Base-by-base conservation (phyloP, 208 protist species). In the Crithidia acanthocephali region DNA sequence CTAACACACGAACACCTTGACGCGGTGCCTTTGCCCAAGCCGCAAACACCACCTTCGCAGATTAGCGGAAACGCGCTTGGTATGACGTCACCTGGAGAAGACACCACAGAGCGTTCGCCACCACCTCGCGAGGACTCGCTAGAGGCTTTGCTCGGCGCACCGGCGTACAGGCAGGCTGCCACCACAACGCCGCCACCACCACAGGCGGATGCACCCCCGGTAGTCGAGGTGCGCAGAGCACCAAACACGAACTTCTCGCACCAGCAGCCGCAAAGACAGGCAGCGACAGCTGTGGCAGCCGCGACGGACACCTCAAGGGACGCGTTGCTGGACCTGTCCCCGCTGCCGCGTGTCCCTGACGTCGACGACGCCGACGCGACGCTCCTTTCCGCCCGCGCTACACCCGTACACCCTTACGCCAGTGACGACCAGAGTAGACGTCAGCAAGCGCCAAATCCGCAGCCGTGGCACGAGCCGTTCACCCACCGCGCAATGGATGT, bases 1-100 rank as follows among this genome's bases (percentile, higher is more conserved):
- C 76, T 96, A 28, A 94, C 87, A 13, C 69, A 88, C n/a, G 80
- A 85, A 53, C 77, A 84, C 59, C 71, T 96, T 15, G 88, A 96
- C 74, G 35, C 76, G 47, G 58, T 96, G 8, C 73, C 72, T 27
- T 62, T 70, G 47, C 53, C 68, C 0, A 13, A 44, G 30, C 20
- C 50, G 28, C 59, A 67, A 47, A 37, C 44, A 3, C 44, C 44
- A 2, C 27, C 59, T 6, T 40, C 13, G 22, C 16, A 13, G 16
- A 11, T 1, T 1, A 35, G n/a, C 8, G 1, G 44, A 15, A 27
- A 5, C 2, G 5, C 16, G 10, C 16, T 6, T 18, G 25, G 20
- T 27, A 52, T 5, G 5, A 11, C 2, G 4, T 4, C 11, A 18
- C 11, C 20, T 4, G 35, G 7, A 18, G n/a, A 47, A 2, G 18